Evolutionary conservation across 1,139 yeast species (phyloP).

Genomic region (Chernovozyma sophiae-reginae): DNA sequence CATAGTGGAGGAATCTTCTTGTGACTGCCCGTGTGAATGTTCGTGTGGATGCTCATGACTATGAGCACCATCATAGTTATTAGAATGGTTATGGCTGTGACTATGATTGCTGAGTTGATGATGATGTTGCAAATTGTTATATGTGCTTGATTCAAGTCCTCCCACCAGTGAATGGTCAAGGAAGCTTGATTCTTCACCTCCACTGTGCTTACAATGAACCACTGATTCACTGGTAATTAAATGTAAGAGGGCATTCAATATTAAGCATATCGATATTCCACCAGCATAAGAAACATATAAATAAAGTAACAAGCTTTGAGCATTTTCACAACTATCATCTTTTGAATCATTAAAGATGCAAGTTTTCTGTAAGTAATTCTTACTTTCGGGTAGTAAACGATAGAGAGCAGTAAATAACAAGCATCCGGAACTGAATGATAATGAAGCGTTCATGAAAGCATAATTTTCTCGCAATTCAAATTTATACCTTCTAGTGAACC

Average conservation of each 20-base stretch:
- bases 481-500: slow-evolving; percentile 37
- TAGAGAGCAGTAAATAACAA: slow-evolving; percentile 72
- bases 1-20: no score
- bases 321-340: slow-evolving; percentile 1
- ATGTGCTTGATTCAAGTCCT: slow-evolving; percentile 5
- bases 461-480: slow-evolving; percentile 60
- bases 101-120: slow-evolving; percentile 11
- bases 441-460: slow-evolving; percentile 57
- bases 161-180: slow-evolving; percentile 11
- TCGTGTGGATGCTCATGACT: not conserved
- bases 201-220: slow-evolving; percentile 82
- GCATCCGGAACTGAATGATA: slow-evolving; percentile 76
- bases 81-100: slow-evolving; percentile 12
- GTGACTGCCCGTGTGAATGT: not conserved
- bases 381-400: slow-evolving; percentile 67
- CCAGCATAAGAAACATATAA: slow-evolving; percentile 48
- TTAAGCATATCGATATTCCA: slow-evolving; percentile 60
- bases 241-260: slow-evolving; percentile 64
- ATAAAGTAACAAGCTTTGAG: slow-evolving; percentile 23
- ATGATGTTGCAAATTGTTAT: slow-evolving; percentile 6
- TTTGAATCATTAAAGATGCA: slow-evolving; percentile 4
- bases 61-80: not conserved
- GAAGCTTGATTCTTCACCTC: slow-evolving; percentile 18
- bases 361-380: slow-evolving; percentile 27
- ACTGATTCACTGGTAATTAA: slow-evolving; percentile 74